Evolutionary conservation across 306 rosid genomes (phyloP), one percentile per base, ranked within the genome.

Genomic region (Senna siamea): DNA sequence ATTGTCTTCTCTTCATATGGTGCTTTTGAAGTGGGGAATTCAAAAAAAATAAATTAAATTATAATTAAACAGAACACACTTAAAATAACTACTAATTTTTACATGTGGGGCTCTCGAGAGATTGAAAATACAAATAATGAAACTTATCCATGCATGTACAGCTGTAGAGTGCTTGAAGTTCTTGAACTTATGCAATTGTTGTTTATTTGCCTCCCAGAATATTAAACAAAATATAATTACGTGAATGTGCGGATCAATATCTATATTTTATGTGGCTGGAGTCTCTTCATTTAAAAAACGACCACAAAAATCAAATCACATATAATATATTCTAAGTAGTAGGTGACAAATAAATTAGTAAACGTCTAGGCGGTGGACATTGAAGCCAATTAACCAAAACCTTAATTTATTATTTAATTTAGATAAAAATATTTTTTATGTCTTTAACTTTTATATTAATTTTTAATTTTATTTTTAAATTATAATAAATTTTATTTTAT

Each of bases 91-190:
- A 34, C 14, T 35, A 60, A 34, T 34, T 60, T n/a, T 14, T 37
- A 15, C 26, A 35, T 60, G 66, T 17, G 58, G 50, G 44, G 46
- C 66, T n/a, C 66, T 34, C 7, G 30, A 37, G 20, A 23, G 55
- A 37, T 26, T 55, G 14, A 32, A 48, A 26, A 34, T 58, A 38
- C 4, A 7, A 50, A 59, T 48, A 69, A 73, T 51, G 41, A 74
- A 68, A 43, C 72, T 50, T 79, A 50, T 81, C 72, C 70, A 62
- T 70, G 85, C 63, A 81, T 70, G 78, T n/a, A 84, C 88, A 85
- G 88, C 85, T 81, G 79, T 75, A 59, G 74, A 66, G 74, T 81
- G 64, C 73, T 14, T 55, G 61, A 35, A 50, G 69, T 7, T 74
- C 30, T 67, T 66, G 66, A 37, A 67, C 52, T 18, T 67, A 18